phyloP scores from a whole-genome alignment of 257 asterid genomes.

The Salvia hispanica region DNA sequence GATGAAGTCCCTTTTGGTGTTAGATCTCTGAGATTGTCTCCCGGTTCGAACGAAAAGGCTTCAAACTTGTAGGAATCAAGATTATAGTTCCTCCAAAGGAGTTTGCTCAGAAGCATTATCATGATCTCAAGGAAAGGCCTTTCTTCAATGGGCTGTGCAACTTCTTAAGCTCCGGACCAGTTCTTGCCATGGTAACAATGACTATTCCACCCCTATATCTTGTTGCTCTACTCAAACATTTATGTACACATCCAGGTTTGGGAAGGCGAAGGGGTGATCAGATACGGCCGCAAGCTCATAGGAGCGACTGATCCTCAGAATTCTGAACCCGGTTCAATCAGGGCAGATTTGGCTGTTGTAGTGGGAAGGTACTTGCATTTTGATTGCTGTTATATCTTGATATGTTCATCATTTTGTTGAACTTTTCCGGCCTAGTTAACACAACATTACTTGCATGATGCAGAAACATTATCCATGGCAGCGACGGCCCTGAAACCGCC shows the following conservation, averaged over 20 bases:
- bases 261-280: conserved; percentile 99
- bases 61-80: conserved; percentile 88
- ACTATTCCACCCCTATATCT: not conserved
- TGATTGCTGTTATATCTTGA: no score
- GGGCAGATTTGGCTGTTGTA: conserved; percentile 96
- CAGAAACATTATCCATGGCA: conserved; percentile 96
- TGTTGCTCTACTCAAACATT: not conserved
- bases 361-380: conserved; percentile 70
- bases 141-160: conserved; percentile 91
- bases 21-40: conserved; percentile 91
- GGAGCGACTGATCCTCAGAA: conserved; percentile 99
- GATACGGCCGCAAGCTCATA: conserved; percentile 88
- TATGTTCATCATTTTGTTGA: not conserved
- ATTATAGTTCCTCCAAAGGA: conserved; percentile 84
- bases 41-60: conserved; percentile 94
- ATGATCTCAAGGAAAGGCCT: conserved; percentile 92
- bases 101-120: conserved; percentile 86
- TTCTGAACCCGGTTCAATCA: conserved; percentile 98
- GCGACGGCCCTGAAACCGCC: conserved; percentile 99
- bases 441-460: conserved; percentile 1
- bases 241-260: conserved; percentile 62
- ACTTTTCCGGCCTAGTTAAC: not conserved
- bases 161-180: conserved; percentile 99
- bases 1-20: conserved; percentile 25
- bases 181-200: conserved; percentile 81